These are phyloP conservation scores for Cyamopsis tetragonoloba DNA, from an alignment of 306 rosid genomes.

Conservation along the genomic window DNA sequence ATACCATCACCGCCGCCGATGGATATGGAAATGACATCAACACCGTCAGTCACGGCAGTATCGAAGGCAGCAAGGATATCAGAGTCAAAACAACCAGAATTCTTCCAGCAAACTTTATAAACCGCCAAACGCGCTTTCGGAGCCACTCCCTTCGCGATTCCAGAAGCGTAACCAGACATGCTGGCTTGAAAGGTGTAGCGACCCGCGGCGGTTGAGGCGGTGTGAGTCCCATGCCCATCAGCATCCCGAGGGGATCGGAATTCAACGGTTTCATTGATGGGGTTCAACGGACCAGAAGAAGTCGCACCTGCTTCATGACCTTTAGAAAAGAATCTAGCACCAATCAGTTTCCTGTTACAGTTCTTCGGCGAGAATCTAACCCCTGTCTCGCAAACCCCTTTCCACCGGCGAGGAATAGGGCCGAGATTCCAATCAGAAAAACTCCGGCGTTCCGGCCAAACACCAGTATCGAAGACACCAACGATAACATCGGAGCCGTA, in stretches of 20 bases:
- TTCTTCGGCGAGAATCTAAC: slow-evolving; percentile 42
- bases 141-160: slow-evolving; percentile 84
- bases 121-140: slow-evolving; percentile 79
- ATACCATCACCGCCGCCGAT: slow-evolving; percentile 85
- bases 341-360: slow-evolving; percentile 71
- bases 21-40: slow-evolving; percentile 76
- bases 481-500: slow-evolving; percentile 87
- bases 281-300: slow-evolving; percentile 45
- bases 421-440: slow-evolving; percentile 73
- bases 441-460: slow-evolving; percentile 81
- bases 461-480: slow-evolving; percentile 80
- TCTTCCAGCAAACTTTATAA: slow-evolving; percentile 91
- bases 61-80: slow-evolving; percentile 83
- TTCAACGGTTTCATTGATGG: slow-evolving; percentile 66
- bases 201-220: slow-evolving; percentile 88
- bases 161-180: slow-evolving; percentile 80
- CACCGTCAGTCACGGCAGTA: slow-evolving; percentile 72
- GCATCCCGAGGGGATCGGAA: slow-evolving; percentile 86
- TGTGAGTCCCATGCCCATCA: slow-evolving; percentile 94
- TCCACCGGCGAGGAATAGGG: slow-evolving; percentile 75
- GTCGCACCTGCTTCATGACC: slow-evolving; percentile 64
- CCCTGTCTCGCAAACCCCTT: slow-evolving; percentile 70
- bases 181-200: slow-evolving; percentile 63
- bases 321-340: slow-evolving; percentile 74
- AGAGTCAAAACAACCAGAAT: slow-evolving; percentile 80